Percentiles rank a stretch among this genome's conserved stretches.
phyloP scores from a whole-genome alignment of 2,329 filamentous ascomycete genomes.

The Epichloe gansuensis region DNA sequence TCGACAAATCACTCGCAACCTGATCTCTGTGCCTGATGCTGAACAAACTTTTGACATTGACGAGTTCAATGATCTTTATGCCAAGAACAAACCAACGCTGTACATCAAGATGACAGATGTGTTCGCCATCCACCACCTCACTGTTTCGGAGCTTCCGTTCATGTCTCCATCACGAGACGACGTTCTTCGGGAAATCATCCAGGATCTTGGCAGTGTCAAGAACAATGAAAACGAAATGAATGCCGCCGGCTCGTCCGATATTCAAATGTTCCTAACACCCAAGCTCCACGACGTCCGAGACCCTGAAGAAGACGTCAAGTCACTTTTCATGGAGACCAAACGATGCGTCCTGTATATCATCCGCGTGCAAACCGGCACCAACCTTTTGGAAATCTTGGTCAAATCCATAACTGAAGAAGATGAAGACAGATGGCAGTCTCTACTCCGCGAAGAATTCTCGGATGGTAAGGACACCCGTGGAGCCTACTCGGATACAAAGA shows the following conservation, averaged over 20 bases:
- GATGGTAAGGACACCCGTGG: slow-evolving; percentile 57
- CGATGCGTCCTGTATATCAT: slow-evolving; percentile 96
- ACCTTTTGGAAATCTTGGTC: slow-evolving; percentile 89
- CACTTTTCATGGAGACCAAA: slow-evolving; percentile 96
- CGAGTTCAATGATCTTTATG: slow-evolving; percentile 95
- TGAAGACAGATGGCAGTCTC: slow-evolving; percentile 70
- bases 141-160: slow-evolving; percentile 63
- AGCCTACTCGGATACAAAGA: slow-evolving; percentile 80
- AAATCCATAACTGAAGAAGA: slow-evolving; percentile 80
- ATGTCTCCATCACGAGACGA: slow-evolving; percentile 78
- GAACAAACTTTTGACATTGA: slow-evolving; percentile 95
- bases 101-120: slow-evolving; percentile 99
- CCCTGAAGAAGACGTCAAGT: slow-evolving; percentile 81
- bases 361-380: slow-evolving; percentile 79
- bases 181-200: slow-evolving; percentile 77
- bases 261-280: slow-evolving; percentile 78
- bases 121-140: slow-evolving; percentile 84
- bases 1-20: slow-evolving; percentile 56
- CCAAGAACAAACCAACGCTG: slow-evolving; percentile 90
- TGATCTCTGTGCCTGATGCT: slow-evolving; percentile 75
- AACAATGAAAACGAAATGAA: slow-evolving; percentile 90
- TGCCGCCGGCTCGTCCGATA: slow-evolving; percentile 74
- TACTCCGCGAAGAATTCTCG: slow-evolving; percentile 69
- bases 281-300: slow-evolving; percentile 86
- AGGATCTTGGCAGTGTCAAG: slow-evolving; percentile 90